Conservation (phyloP, 1,139 yeast species). For the Taphrina communis region DNA sequence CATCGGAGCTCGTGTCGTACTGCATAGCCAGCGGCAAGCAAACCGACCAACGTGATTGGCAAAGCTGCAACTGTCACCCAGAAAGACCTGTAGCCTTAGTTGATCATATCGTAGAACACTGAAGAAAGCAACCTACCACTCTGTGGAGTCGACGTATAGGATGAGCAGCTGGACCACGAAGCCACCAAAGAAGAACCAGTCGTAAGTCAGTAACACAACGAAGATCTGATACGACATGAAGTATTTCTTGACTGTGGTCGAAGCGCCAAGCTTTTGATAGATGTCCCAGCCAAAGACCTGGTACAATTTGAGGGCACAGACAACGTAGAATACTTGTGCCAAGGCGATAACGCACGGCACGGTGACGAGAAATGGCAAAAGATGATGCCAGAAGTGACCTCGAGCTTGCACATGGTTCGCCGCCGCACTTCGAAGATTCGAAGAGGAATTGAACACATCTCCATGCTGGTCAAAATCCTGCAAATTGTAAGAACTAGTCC, state of each 20-base stretch:
- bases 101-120: too few relatives aligned
- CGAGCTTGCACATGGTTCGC: background rate
- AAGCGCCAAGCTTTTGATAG: slow-evolving; percentile 62
- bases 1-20: slow-evolving; percentile 30
- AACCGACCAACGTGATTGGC: slow-evolving; percentile 27
- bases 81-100: slow-evolving; percentile 22
- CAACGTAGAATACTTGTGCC: slow-evolving; percentile 50
- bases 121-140: slow-evolving; percentile 14
- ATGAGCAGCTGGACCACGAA: slow-evolving; percentile 36
- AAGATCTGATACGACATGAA: slow-evolving; percentile 51
- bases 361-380: slow-evolving; percentile 55
- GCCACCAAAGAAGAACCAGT: slow-evolving; percentile 46
- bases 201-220: slow-evolving; percentile 46
- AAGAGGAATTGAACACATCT: slow-evolving; percentile 12
- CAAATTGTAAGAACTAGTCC: too few relatives aligned
- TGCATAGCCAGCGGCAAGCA: slow-evolving; percentile 33
- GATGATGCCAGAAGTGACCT: slow-evolving; percentile 43
- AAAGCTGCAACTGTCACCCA: slow-evolving; percentile 40
- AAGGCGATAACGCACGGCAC: slow-evolving; percentile 55
- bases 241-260: slow-evolving; percentile 53
- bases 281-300: slow-evolving; percentile 60
- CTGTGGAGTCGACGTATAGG: slow-evolving; percentile 28
- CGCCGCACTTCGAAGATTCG: background rate
- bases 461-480: slow-evolving; percentile 17
- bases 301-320: slow-evolving; percentile 49